Evolutionary conservation across 331 rosid species (phyloP), one percentile per base, ranked within the genome.

Genomic region (Rhamnella rubrinervis): DNA sequence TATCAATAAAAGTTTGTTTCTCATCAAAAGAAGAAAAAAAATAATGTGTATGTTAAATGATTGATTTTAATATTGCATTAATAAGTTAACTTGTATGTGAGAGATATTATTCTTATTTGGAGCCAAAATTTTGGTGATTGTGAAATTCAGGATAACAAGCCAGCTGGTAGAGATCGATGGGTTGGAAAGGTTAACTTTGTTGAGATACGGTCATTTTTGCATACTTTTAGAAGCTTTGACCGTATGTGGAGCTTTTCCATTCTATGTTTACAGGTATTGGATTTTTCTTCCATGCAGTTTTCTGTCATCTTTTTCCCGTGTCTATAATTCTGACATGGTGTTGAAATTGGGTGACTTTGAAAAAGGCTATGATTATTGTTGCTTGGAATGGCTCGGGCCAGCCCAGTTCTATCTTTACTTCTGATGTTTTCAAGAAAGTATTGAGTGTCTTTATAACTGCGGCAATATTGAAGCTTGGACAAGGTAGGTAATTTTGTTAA

Each of bases 201-300:
- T 61, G 99, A 95, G 92, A 91, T 95, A 70, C 85, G 97, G 71
- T 87, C 99, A 59, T 95, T 89, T 83, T 91, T 93, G 97, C 99
- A 95, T 80, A 50, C 89, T 73, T 95, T 95, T 85, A 87, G 99
- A 87, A 95, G 99, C 83, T 95, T 89, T 83, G 99, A 95, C 39
- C 92, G 99, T 39, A 87, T 95, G 99, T 95, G 99, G 99, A 86
- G 90, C 80, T 95, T 95, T 76, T 95, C 87, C 78, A 87, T 95
- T 71, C 82, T 95, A 49, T 83, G 93, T 76, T 89, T 95, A 75
- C 99, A 95, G 99, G 99, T 93, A 76, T 59, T 75, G 38, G 58
- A 70, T 72, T 72, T 14, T 35, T 21, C 25, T 78, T 58, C 59
- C 23, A 16, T 61, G 52, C 50, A 31, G 49, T 59, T 23, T 74